Percentiles rank a stretch among this genome's conserved stretches.
phyloP scores from a whole-genome alignment of 2,329 filamentous ascomycete genomes.

The Seiridium cupressi region DNA sequence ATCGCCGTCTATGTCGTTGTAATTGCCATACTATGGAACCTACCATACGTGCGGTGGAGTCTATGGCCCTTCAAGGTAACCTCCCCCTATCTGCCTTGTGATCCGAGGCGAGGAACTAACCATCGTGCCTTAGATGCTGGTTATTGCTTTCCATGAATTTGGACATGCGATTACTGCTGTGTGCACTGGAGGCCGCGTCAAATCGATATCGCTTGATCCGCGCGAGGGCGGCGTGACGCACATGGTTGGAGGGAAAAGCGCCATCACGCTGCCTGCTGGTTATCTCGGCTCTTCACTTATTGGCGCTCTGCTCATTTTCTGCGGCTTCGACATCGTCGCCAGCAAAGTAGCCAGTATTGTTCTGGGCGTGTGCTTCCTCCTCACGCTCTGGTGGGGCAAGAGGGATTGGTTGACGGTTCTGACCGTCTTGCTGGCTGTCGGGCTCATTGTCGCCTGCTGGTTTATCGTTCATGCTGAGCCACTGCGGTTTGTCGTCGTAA shows the following conservation, averaged over 20 bases:
- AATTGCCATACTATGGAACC: conserved; percentile 77
- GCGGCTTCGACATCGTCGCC: conserved; percentile 78
- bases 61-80: conserved; percentile 78
- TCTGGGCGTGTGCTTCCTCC: conserved; percentile 69
- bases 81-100: conserved; percentile 2
- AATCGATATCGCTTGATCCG: conserved; percentile 72
- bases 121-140: conserved; percentile 61
- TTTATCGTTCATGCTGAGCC: conserved; percentile 76
- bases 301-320: conserved; percentile 74
- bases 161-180: conserved; percentile 72
- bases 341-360: conserved; percentile 76
- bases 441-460: conserved; percentile 71
- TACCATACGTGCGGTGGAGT: conserved; percentile 71
- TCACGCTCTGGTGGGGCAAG: conserved; percentile 81
- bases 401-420: conserved; percentile 74
- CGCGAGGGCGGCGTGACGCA: conserved; percentile 77
- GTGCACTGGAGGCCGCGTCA: conserved; percentile 70
- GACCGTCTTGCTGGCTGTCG: conserved; percentile 69
- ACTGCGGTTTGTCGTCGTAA: conserved; percentile 66
- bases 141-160: conserved; percentile 81
- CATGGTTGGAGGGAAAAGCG: conserved; percentile 69
- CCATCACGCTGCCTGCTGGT: conserved; percentile 72
- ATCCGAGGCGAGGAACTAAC: background rate
- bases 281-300: conserved; percentile 77
- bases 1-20: conserved; percentile 70